Percentiles rank a stretch among this genome's conserved stretches.
Evolutionary conservation across 257 asterid genomes (phyloP).

Genomic region (Solanum tacnaense): DNA sequence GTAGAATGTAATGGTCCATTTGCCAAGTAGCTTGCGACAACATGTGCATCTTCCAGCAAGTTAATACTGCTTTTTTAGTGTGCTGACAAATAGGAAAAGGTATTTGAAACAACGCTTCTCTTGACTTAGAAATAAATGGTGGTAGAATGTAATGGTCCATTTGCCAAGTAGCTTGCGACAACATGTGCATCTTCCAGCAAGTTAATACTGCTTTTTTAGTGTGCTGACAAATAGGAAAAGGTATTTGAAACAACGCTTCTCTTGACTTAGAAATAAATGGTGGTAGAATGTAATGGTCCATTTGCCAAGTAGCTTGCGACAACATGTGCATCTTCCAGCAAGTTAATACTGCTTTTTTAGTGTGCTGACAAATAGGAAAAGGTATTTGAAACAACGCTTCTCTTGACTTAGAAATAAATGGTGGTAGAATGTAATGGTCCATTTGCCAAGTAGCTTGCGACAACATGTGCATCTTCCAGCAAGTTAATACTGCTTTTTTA

Average conservation of each 20-base stretch:
- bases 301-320: too few relatives aligned
- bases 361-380: background rate
- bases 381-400: background rate
- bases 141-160: background rate
- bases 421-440: background rate
- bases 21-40: background rate
- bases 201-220: background rate
- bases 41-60: background rate
- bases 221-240: background rate
- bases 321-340: fast-evolving
- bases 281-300: too few relatives aligned
- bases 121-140: background rate
- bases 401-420: background rate
- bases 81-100: background rate
- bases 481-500: background rate
- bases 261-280: too few relatives aligned
- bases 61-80: background rate
- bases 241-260: too few relatives aligned
- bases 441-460: background rate
- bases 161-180: background rate
- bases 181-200: background rate
- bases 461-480: background rate
- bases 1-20: background rate
- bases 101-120: background rate
- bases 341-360: background rate